phyloP scores from a whole-genome alignment of 192 early-diverging fungal species.

The Chytriomyces confervae region DNA sequence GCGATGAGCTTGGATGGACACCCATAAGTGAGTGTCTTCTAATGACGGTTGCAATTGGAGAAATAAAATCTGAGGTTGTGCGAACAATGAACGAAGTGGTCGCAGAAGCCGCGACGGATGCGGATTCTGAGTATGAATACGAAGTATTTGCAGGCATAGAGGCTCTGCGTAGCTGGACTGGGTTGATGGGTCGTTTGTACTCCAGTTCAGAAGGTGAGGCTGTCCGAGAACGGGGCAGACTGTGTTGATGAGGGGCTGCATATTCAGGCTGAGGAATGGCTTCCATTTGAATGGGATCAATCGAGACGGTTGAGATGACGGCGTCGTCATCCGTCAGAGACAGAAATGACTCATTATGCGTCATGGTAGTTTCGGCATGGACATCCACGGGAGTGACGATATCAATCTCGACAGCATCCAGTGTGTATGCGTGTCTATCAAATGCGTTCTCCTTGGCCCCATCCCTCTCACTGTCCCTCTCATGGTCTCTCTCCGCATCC shows the following conservation, averaged over 20 bases:
- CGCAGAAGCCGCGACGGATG: too few species aligned
- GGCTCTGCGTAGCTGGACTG: not conserved
- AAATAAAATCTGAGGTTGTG: not conserved
- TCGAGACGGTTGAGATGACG: not conserved
- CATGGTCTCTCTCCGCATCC: too few species aligned
- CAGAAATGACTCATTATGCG: not conserved
- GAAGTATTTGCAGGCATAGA: slow-evolving; percentile 8
- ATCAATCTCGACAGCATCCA: too few species aligned
- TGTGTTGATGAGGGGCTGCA: not conserved
- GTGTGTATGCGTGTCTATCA: too few species aligned
- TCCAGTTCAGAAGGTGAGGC: not conserved
- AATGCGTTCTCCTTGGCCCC: too few species aligned
- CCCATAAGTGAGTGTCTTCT: not conserved
- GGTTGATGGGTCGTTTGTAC: slow-evolving; percentile 2
- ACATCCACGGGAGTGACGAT: too few species aligned
- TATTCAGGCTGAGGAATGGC: not conserved
- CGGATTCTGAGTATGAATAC: not conserved
- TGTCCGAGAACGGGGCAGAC: not conserved
- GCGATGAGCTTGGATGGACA: too few species aligned
- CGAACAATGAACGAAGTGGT: not conserved
- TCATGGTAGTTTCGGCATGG: too few species aligned
- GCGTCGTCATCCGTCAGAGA: not conserved
- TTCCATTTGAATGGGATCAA: not conserved
- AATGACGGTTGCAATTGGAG: not conserved
- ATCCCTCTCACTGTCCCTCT: too few species aligned